Base-by-base conservation (phyloP, 352 stramenopile species). In the Pythium diclinum region DNA sequence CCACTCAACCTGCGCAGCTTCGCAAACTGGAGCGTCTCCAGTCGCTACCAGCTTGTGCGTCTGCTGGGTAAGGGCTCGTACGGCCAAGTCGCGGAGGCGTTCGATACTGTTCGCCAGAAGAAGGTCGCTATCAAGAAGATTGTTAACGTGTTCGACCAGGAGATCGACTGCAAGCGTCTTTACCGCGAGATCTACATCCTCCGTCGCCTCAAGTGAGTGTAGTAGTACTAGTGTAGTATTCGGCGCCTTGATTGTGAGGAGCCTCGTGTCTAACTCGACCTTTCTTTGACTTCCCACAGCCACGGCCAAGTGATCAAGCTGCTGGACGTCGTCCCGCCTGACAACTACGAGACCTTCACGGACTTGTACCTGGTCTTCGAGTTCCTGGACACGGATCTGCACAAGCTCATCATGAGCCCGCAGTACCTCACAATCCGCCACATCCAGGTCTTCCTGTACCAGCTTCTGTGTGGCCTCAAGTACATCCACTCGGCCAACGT, bases 361-460 rank as follows among this genome's bases (percentile, higher is more conserved):
- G 90, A 98, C 56, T 65, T 98, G 47, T 98, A 97, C 75, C 79
- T 98, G 30, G 88, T 98, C 54, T 94, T 95, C 56, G 89, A 98
- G 55, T 96, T 96, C 19, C 84, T 98, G 56, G 92, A 98, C 72
- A 98, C 91, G 28, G 94, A 98, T 65, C 72, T 98, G 66, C 88
- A 97, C 72, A 96, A 95, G 46, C 85, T 98, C 57, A 98, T 98
- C 63, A 97, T 97, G 76, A 95, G 81, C 32, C 89, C 88, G 23
- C 85, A 94, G 68, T 97, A 96, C 72, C 74, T 98, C 55, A 97
- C 88, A 0, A 96, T 98, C 58, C 91, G 96, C 62, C 96, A 99
- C 71, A 96, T 97, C 32, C 92, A 98, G 78, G 97, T 98, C n/a
- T 98, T 98, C 74, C 72, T 98, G 60, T 98, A 98, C 72, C 94